These are phyloP conservation scores for Antitrichia curtipendula DNA, from an alignment of 225 moss, liverwort and hornwort genomes.

Conservation along the genomic window DNA sequence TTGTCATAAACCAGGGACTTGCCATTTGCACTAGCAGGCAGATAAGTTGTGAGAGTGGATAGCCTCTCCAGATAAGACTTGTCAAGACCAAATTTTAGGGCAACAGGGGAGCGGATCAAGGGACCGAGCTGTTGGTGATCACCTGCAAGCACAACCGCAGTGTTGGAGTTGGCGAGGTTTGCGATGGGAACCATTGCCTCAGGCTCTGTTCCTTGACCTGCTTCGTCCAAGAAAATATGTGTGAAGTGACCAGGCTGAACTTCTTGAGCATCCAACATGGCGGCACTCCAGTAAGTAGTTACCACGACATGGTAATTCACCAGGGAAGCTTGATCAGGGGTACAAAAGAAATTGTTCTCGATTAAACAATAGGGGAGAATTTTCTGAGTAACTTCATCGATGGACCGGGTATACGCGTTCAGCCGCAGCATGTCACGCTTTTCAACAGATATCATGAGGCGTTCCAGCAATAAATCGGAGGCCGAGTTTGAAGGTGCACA, in stretches of 20 bases:
- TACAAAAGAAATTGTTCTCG: conserved; percentile 37
- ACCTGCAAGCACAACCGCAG: conserved; percentile 47
- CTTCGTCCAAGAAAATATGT: conserved; percentile 55
- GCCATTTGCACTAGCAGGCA: conserved; percentile 38
- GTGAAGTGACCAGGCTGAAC: conserved; percentile 45
- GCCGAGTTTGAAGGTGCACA: conserved; percentile 50
- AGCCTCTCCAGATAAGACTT: conserved; percentile 46
- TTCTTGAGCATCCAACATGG: conserved; percentile 54
- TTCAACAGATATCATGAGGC: conserved; percentile 33
- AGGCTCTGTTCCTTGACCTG: conserved; percentile 50
- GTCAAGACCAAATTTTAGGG: conserved; percentile 37
- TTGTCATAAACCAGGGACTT: conserved; percentile 28
- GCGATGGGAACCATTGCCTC: conserved; percentile 48
- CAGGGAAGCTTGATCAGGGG: conserved; percentile 31
- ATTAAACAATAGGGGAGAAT: conserved; percentile 29
- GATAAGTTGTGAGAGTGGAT: conserved; percentile 31
- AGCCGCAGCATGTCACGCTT: conserved; percentile 48
- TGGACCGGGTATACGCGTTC: conserved; percentile 40
- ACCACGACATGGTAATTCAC: conserved; percentile 40
- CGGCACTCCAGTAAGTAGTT: conserved; percentile 49
- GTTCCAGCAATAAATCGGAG: conserved; percentile 44
- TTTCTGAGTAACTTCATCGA: conserved; percentile 20
- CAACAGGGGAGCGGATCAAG: conserved; percentile 38
- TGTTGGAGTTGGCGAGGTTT: conserved; percentile 37
- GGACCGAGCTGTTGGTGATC: conserved; percentile 51